phyloP scores from a whole-genome alignment of 306 rosid genomes.

The Erythrophleum fordii region DNA sequence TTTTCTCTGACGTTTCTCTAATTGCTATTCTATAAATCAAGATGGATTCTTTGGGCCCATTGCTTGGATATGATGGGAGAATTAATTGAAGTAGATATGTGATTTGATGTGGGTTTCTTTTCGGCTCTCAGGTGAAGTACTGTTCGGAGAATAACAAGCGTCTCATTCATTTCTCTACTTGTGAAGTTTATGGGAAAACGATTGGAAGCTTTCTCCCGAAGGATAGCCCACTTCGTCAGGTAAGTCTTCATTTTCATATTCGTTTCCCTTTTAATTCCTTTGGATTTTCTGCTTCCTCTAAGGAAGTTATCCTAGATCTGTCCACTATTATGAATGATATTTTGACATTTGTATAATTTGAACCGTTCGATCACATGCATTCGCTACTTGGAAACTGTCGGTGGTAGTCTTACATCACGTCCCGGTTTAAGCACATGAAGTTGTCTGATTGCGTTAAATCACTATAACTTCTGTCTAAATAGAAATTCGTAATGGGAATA shows the following conservation, averaged over 20 bases:
- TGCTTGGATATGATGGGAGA: not conserved
- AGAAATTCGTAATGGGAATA: not conserved
- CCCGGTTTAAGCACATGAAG: not conserved
- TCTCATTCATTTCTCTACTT: constrained; percentile 96
- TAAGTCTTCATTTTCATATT: constrained; percentile 43
- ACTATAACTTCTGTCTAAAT: not conserved
- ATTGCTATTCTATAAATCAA: not conserved
- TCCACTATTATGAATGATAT: not conserved
- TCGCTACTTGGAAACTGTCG: constrained; percentile 26
- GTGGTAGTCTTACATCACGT: constrained; percentile 6
- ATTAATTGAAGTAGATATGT: constrained; percentile 39
- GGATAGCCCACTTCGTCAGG: constrained; percentile 98
- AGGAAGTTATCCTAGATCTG: constrained; percentile 35
- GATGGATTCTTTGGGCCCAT: not conserved
- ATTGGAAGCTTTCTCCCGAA: constrained; percentile 96
- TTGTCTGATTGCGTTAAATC: constrained; percentile 6
- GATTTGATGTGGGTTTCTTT: constrained; percentile 40
- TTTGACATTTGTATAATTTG: constrained; percentile 27
- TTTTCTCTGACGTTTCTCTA: not conserved
- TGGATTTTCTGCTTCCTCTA: not conserved
- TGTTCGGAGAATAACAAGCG: constrained; percentile 92
- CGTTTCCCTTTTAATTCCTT: not conserved
- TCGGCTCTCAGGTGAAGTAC: constrained; percentile 72
- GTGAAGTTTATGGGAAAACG: constrained; percentile 99
- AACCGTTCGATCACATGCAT: not conserved